Percentiles rank a stretch among this genome's conserved stretches.
Conservation (phyloP, 345 rosid genomes). For the Eucalyptus shirleyi region DNA sequence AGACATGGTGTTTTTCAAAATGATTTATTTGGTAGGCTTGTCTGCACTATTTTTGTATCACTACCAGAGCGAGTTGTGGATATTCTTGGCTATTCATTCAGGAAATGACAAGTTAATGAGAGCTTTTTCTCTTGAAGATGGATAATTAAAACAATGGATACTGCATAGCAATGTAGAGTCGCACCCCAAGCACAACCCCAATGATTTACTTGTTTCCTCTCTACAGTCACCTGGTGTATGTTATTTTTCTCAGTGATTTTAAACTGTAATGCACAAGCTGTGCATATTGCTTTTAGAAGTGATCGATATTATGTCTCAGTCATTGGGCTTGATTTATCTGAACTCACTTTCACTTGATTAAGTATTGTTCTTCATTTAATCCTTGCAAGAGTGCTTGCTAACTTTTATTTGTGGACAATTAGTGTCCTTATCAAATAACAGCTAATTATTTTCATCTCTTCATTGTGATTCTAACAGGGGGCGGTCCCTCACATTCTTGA, state of each 20-base stretch:
- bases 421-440: neutral
- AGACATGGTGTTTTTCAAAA: neutral
- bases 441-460: neutral
- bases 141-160: neutral
- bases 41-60: neutral
- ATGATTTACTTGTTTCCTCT: neutral
- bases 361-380: neutral
- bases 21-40: neutral
- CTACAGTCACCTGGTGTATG: neutral
- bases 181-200: neutral
- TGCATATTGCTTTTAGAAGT: neutral
- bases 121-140: neutral
- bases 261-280: neutral
- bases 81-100: neutral
- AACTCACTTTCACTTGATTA: neutral
- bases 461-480: conserved; percentile 21
- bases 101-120: neutral
- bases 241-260: neutral
- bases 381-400: neutral
- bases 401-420: neutral
- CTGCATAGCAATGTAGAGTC: neutral
- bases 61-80: neutral
- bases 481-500: conserved; percentile 56
- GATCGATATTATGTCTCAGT: neutral
- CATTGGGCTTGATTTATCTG: neutral